phyloP scores from a whole-genome alignment of 1,284 basidiomycete genomes.

The Meripilus lineatus region DNA sequence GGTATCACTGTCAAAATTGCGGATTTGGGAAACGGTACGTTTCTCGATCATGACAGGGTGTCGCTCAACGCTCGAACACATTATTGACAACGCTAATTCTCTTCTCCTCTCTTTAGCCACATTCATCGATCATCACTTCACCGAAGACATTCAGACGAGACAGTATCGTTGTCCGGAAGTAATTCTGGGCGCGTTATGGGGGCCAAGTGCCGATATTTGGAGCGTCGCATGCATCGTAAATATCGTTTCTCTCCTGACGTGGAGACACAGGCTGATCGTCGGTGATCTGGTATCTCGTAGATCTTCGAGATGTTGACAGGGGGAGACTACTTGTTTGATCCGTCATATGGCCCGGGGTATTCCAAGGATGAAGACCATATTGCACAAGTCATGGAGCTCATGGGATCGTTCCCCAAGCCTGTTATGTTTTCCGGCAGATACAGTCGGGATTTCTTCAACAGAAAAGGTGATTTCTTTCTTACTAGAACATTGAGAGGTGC shows the following conservation, averaged over 20 bases:
- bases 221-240: conserved; percentile 89
- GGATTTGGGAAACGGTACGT: conserved; percentile 87
- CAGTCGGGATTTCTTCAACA: conserved; percentile 92
- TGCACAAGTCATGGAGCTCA: conserved; percentile 95
- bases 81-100: no score
- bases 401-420: conserved; percentile 85
- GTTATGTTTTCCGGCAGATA: conserved; percentile 93
- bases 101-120: conserved; percentile 46
- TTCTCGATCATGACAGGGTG: no score
- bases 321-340: conserved; percentile 89
- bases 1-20: conserved; percentile 97
- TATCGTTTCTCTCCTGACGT: conserved; percentile 16
- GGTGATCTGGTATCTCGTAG: no score
- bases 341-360: conserved; percentile 69
- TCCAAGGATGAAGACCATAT: conserved; percentile 99
- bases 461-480: conserved; percentile 61
- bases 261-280: not conserved
- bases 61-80: no score
- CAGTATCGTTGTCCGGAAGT: conserved; percentile 98
- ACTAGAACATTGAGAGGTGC: conserved; percentile 3
- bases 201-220: conserved; percentile 94
- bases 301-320: conserved; percentile 89
- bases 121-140: conserved; percentile 91
- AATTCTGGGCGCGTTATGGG: conserved; percentile 93
- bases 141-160: conserved; percentile 94